These are phyloP conservation scores for Diaporthe vaccinii DNA, from an alignment of 2,329 filamentous ascomycete species.

Conservation along the genomic window DNA sequence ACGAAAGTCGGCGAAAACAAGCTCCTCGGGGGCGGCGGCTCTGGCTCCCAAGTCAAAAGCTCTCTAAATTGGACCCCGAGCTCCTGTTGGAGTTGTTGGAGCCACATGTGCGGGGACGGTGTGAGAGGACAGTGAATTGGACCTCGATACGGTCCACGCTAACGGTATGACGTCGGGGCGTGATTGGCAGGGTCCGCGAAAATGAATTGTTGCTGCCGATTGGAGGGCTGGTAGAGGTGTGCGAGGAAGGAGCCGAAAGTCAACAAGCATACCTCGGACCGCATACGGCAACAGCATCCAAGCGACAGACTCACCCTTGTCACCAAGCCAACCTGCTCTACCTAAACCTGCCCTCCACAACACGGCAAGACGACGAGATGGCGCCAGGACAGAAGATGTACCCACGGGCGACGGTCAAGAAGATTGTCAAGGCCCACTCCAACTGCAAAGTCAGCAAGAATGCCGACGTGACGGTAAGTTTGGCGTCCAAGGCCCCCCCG, in stretches of 20 bases:
- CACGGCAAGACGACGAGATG: constrained; percentile 55
- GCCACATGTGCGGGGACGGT: constrained; percentile 39
- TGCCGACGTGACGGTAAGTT: constrained; percentile 82
- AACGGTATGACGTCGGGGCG: constrained; percentile 31
- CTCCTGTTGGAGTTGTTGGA: constrained; percentile 9
- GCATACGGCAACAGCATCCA: not conserved
- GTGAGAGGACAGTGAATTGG: constrained; percentile 9
- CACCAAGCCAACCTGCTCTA: not conserved
- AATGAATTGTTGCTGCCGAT: constrained; percentile 32
- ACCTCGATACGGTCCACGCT: not conserved
- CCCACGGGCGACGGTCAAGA: constrained; percentile 86
- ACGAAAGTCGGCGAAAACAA: not conserved
- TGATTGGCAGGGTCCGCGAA: constrained; percentile 23
- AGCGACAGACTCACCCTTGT: not conserved
- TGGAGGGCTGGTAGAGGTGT: not conserved
- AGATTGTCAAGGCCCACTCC: constrained; percentile 90
- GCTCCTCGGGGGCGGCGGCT: not conserved
- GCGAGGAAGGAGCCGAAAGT: constrained; percentile 19
- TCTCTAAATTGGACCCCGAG: constrained; percentile 22
- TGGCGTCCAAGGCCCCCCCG: constrained; percentile 19
- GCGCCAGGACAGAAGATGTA: constrained; percentile 81
- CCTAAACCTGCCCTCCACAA: constrained; percentile 9
- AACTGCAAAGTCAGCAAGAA: constrained; percentile 86
- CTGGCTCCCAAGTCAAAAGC: not conserved
- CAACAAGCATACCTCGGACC: constrained; percentile 31